A percentile compares a stretch with the other conserved stretches of the same genome.
phyloP scores from a whole-genome alignment of 257 asterid genomes.

The Fraxinus cuspidata region DNA sequence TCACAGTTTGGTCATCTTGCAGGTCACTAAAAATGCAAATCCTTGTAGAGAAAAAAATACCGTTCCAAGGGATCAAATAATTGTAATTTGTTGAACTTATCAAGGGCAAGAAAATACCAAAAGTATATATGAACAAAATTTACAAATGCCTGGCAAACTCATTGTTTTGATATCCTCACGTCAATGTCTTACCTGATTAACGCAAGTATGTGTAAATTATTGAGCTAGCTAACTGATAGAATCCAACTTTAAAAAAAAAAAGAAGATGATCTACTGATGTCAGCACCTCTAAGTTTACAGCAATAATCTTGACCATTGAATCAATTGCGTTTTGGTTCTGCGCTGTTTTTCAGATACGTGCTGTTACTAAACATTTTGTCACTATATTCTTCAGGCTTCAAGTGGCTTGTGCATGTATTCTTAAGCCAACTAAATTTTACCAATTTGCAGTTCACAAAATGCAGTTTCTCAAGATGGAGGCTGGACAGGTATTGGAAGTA shows the following conservation, averaged over 20 bases:
- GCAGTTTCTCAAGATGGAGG: slow-evolving; percentile 51
- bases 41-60: background rate
- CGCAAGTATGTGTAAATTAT: background rate
- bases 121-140: background rate
- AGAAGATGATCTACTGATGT: background rate
- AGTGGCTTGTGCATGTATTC: background rate
- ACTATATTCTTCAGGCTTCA: background rate
- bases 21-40: too few relatives aligned
- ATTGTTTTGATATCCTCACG: background rate
- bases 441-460: slow-evolving; percentile 60
- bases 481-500: slow-evolving; percentile 50
- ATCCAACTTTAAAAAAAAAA: background rate
- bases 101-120: background rate
- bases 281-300: background rate
- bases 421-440: slow-evolving; percentile 11
- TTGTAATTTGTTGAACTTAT: background rate
- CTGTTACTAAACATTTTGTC: too few relatives aligned
- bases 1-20: background rate
- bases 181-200: background rate
- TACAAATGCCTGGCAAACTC: background rate
- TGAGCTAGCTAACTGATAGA: background rate
- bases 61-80: background rate
- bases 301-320: background rate
- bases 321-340: background rate
- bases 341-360: background rate